A percentile compares a stretch with the other conserved stretches of the same genome.
phyloP scores from a whole-genome alignment of 23 red algal species.

The Gracilaria vermiculophylla region DNA sequence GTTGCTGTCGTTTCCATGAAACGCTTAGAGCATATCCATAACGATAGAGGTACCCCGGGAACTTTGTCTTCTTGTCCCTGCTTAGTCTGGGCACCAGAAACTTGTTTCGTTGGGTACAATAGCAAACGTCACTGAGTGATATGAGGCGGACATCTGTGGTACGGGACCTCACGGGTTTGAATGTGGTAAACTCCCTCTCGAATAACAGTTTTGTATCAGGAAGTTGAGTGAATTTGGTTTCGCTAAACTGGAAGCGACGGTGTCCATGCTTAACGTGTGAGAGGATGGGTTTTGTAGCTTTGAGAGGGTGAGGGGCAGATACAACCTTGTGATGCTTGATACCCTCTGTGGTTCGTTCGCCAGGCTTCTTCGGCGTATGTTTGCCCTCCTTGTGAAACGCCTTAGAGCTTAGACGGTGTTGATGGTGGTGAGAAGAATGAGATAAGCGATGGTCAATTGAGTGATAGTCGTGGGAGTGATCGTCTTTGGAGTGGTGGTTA shows the following conservation, averaged over 20 bases:
- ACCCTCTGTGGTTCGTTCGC: neutral
- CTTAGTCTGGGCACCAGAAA: constrained; percentile 26
- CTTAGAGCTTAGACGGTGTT: neutral
- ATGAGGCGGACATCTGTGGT: constrained; percentile 37
- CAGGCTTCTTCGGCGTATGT: neutral
- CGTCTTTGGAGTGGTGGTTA: no score
- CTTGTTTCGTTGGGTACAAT: constrained; percentile 50
- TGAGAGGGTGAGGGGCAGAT: neutral
- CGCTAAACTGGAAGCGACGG: neutral
- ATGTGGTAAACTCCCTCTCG: constrained; percentile 3
- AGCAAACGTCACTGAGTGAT: constrained; percentile 32
- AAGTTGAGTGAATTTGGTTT: neutral
- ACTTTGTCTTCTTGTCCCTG: constrained; percentile 22
- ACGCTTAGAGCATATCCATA: constrained; percentile 37
- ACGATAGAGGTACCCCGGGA: constrained; percentile 27
- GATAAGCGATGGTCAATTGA: no score
- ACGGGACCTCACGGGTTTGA: neutral
- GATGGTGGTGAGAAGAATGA: neutral
- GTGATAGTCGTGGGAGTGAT: no score
- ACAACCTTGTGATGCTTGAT: neutral
- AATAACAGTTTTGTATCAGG: neutral
- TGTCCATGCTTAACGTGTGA: neutral
- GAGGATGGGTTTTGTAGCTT: neutral
- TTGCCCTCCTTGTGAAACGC: neutral
- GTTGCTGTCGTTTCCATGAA: constrained; percentile 1